Base-by-base conservation (phyloP, 2,329 filamentous ascomycete species). In the Chrysosporium queenslandicum region DNA sequence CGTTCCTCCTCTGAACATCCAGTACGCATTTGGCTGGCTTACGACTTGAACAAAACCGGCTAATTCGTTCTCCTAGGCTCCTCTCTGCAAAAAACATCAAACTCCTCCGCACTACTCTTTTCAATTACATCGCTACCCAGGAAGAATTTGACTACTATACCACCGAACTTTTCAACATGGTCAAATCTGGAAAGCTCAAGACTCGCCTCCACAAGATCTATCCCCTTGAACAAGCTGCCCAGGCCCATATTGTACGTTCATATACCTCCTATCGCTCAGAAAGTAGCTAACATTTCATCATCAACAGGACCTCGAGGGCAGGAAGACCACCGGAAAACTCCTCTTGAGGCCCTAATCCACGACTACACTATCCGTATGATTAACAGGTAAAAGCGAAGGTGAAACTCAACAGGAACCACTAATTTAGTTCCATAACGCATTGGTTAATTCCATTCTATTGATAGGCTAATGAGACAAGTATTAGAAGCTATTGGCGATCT, bases 261-360 rank as follows among this genome's bases (percentile, higher is more conserved):
- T 12, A 16, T 34, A 11, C 2, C 21, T 16, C 30, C 14, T 23
- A 29, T 9, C 36, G 12, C 7, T 6, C 9, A 21, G 21, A n/a
- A n/a, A n/a, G n/a, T n/a, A n/a, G 21, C 16, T 21, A 16, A 36
- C 37, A 16, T 18, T 23, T 9, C n/a, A 27, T 43, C 18, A 18
- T 45, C n/a, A 47, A 58, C 25, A 77, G 65, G 87, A 95, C 66
- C 76, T 96, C 41, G 86, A 94, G 69, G 79, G 86, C 39, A 77
- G 89, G 60, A 87, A 84, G 74, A 92, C 87, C 1, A 87, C 81
- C 9, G 90, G 90, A 16, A 95, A 95, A 74, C 68, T 94, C 56
- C 66, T 96, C 52, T 67, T 95, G 62, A 83, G 82, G 70, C 77
- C 81, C 43, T 83, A 61, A 64, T 30, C 6, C 25, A 6, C 21